Conservation (phyloP, 2,329 filamentous ascomycete genomes). For the Ceratocystis ficicola region DNA sequence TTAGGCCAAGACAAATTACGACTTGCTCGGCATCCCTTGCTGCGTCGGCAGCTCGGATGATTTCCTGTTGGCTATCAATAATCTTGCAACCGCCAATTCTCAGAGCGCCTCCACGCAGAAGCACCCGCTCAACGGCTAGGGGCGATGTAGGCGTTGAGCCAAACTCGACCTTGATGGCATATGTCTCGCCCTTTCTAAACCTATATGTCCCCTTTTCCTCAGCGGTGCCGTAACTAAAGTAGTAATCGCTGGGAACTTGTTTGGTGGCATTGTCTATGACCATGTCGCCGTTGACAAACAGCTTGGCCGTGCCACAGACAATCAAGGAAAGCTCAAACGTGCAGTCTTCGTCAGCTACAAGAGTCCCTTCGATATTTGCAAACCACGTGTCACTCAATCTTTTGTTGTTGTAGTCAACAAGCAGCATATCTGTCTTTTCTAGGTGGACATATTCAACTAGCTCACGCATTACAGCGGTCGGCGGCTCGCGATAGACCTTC, state of each 20-base stretch:
- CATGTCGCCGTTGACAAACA: constrained; percentile 50
- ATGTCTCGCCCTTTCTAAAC: constrained; percentile 47
- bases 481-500: constrained; percentile 49
- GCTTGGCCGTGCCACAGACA: constrained; percentile 52
- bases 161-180: constrained; percentile 48
- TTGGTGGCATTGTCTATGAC: constrained; percentile 55
- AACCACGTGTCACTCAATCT: constrained; percentile 46
- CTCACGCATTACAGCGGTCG: constrained; percentile 36
- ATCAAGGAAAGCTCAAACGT: constrained; percentile 54
- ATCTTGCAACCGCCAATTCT: constrained; percentile 49
- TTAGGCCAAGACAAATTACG: constrained; percentile 64
- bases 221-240: constrained; percentile 51
- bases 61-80: constrained; percentile 46
- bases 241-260: constrained; percentile 49
- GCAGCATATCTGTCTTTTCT: constrained; percentile 38
- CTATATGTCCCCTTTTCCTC: constrained; percentile 49
- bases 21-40: constrained; percentile 64
- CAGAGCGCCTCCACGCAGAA: constrained; percentile 48
- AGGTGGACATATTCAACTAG: constrained; percentile 40
- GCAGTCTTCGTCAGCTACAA: constrained; percentile 48
- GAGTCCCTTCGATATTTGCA: constrained; percentile 47
- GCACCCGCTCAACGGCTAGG: constrained; percentile 38
- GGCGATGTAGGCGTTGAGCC: constrained; percentile 47
- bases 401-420: constrained; percentile 42
- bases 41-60: constrained; percentile 53